Conservation (phyloP, 208 protist genomes). For the Dictyostelium gargantuum region DNA sequence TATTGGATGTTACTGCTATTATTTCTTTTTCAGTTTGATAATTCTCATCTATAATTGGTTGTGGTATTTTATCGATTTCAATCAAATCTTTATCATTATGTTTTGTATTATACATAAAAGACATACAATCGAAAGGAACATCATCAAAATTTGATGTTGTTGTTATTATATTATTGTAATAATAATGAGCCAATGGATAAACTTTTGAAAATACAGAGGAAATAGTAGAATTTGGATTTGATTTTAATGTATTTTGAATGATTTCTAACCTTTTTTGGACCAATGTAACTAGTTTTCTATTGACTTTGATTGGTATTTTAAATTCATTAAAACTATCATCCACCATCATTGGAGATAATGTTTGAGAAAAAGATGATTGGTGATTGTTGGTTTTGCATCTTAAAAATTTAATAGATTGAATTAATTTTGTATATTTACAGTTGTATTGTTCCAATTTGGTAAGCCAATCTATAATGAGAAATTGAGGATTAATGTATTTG, state of each 20-base stretch:
- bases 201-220: neutral
- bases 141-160: no score
- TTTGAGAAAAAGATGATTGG: neutral
- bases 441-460: neutral
- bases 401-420: neutral
- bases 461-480: neutral
- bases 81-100: neutral
- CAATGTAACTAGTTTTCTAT: neutral
- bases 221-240: neutral
- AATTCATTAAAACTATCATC: neutral
- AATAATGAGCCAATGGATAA: neutral
- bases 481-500: neutral
- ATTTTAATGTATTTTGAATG: neutral
- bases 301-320: neutral
- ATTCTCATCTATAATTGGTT: no score
- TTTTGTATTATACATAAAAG: neutral
- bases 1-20: neutral
- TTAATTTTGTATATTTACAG: neutral
- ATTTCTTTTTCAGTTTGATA: neutral
- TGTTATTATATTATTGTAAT: neutral
- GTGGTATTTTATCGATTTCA: no score
- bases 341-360: neutral
- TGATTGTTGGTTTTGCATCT: neutral
- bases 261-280: neutral
- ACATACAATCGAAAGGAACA: neutral